These are phyloP conservation scores for Xylaria telfairii DNA, from an alignment of 495 filamentous ascomycete genomes.

Conservation along the genomic window DNA sequence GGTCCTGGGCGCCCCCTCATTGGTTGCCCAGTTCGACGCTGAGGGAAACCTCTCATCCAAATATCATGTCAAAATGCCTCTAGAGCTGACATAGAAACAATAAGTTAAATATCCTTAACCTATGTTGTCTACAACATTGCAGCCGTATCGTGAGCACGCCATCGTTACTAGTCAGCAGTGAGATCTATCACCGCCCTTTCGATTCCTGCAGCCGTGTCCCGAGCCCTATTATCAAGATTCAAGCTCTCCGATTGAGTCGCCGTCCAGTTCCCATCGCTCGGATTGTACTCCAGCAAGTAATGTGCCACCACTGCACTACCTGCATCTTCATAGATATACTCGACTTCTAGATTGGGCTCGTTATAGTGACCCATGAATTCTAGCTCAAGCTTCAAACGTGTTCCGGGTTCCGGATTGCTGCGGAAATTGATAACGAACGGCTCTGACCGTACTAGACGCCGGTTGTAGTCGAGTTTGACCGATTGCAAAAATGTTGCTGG, in stretches of 20 bases:
- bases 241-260: slow-evolving; percentile 21
- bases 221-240: background rate
- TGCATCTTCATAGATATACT: slow-evolving; percentile 26
- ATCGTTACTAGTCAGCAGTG: background rate
- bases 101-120: background rate
- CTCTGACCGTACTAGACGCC: slow-evolving; percentile 43
- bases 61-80: background rate
- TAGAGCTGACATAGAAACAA: background rate
- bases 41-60: background rate
- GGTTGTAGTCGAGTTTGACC: slow-evolving; percentile 43
- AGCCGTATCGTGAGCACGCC: background rate
- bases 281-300: slow-evolving; percentile 50
- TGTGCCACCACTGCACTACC: slow-evolving; percentile 26
- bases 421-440: slow-evolving; percentile 48
- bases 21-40: background rate
- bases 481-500: slow-evolving; percentile 51
- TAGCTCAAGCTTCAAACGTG: slow-evolving; percentile 41
- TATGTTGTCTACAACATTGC: background rate
- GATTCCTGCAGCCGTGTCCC: background rate
- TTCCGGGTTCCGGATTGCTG: slow-evolving; percentile 34
- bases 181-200: slow-evolving; percentile 21
- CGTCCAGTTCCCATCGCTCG: slow-evolving; percentile 46
- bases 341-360: slow-evolving; percentile 47
- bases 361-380: slow-evolving; percentile 57
- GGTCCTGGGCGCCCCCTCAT: background rate